Percentiles rank a stretch among this genome's conserved stretches.
Evolutionary conservation across 2,329 filamentous ascomycete species (phyloP).

Genomic region (Fusarium begoniae): DNA sequence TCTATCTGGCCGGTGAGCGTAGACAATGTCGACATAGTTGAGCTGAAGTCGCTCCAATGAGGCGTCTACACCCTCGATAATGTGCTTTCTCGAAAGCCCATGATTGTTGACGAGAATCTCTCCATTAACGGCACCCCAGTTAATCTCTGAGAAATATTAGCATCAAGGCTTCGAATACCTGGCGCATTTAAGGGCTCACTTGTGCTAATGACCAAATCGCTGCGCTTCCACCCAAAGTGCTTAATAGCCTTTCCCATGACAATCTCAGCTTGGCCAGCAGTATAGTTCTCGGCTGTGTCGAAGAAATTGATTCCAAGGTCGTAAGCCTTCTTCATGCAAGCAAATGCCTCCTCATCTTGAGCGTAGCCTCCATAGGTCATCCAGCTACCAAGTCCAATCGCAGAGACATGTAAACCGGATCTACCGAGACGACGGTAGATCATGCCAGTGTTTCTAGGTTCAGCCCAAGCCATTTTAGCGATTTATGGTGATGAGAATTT

Average conservation of each 20-base stretch:
- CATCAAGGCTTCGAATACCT: not conserved
- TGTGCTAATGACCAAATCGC: constrained; percentile 68
- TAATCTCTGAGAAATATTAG: constrained; percentile 56
- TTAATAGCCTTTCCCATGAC: constrained; percentile 71
- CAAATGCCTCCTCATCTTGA: constrained; percentile 68
- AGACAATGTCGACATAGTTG: constrained; percentile 73
- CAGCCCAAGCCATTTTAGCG: constrained; percentile 52
- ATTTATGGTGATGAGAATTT: not conserved
- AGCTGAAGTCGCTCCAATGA: constrained; percentile 66
- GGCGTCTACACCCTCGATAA: constrained; percentile 64
- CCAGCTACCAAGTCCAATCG: constrained; percentile 71
- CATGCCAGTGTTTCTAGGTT: constrained; percentile 57
- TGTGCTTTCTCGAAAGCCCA: constrained; percentile 73
- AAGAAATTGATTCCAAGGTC: constrained; percentile 71
- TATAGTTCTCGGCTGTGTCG: constrained; percentile 68
- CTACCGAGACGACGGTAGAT: constrained; percentile 53
- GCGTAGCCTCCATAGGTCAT: constrained; percentile 74
- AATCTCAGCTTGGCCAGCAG: constrained; percentile 69
- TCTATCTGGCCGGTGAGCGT: constrained; percentile 74
- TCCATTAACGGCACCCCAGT: constrained; percentile 71
- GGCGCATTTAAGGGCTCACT: constrained; percentile 47
- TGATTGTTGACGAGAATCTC: constrained; percentile 71
- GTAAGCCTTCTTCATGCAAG: constrained; percentile 70
- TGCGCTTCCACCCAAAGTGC: constrained; percentile 68
- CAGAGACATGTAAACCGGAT: constrained; percentile 73